Conservation (phyloP, 2,329 filamentous ascomycete species). For the Hirsutella thompsonii region DNA sequence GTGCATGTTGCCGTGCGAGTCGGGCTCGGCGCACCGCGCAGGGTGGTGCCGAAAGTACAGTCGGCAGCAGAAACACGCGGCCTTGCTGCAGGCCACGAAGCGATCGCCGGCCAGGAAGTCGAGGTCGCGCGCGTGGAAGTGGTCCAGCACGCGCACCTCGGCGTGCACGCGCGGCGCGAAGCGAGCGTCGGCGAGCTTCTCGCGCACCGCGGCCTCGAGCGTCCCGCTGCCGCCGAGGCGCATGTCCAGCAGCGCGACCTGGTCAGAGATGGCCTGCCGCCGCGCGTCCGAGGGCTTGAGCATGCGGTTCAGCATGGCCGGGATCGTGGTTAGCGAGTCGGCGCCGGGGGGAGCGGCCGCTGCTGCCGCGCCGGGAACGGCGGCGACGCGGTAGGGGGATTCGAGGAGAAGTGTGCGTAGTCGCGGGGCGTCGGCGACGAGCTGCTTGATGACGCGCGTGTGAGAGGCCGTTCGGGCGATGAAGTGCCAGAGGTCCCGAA, state of each 20-base stretch:
- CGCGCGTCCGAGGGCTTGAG: conserved; percentile 3
- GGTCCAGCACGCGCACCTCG: conserved; percentile 31
- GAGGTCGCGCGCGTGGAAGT: conserved; percentile 20
- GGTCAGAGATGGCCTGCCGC: background rate
- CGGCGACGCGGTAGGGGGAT: conserved; percentile 11
- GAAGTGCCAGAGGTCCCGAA: conserved; percentile 19
- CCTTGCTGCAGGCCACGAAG: conserved; percentile 35
- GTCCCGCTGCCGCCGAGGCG: too few species aligned
- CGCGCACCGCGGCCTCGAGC: conserved; percentile 1
- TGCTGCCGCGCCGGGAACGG: conserved; percentile 6
- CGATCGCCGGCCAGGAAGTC: conserved; percentile 22
- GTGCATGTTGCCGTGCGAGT: conserved; percentile 3
- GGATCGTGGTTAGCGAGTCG: conserved; percentile 16
- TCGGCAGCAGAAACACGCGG: conserved; percentile 32
- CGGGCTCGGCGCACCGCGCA: conserved; percentile 2
- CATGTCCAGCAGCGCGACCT: background rate
- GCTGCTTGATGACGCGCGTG: conserved; percentile 21
- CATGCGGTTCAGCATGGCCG: conserved; percentile 20
- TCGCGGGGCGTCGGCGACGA: conserved; percentile 19
- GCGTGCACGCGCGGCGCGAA: conserved; percentile 18
- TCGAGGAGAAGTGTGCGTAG: conserved; percentile 20
- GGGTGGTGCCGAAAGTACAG: conserved; percentile 26
- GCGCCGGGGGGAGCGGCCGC: conserved; percentile 10
- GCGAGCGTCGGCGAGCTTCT: background rate
- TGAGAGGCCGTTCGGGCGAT: conserved; percentile 32